Evolutionary conservation across 305 asterid species (phyloP).

Genomic region (Fraxinus angustifolia): DNA sequence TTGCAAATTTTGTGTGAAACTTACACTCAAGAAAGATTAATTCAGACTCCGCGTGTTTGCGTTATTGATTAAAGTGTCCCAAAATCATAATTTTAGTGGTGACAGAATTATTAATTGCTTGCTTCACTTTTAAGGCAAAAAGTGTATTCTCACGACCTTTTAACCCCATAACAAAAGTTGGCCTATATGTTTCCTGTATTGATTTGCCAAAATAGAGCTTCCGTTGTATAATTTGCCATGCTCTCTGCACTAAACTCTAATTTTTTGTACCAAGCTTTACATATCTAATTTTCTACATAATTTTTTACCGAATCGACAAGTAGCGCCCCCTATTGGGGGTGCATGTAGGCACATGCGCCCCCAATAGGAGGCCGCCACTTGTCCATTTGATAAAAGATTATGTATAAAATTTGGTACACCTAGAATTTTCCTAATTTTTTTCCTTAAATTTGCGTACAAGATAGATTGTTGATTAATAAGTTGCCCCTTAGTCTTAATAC

Average conservation of each 20-base stretch:
- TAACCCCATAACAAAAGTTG: neutral
- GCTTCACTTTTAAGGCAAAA: neutral
- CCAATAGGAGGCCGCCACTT: too few relatives aligned
- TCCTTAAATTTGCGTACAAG: neutral
- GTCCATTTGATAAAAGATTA: too few relatives aligned
- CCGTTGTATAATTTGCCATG: neutral
- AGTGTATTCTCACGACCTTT: neutral
- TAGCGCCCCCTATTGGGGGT: too few relatives aligned
- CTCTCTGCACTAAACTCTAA: neutral
- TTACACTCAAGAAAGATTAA: neutral
- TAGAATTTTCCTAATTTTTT: neutral
- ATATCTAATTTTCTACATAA: too few relatives aligned
- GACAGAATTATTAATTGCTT: neutral
- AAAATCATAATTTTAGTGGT: constrained; percentile 6
- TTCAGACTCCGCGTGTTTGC: neutral
- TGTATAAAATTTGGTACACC: too few relatives aligned
- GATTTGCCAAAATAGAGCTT: neutral
- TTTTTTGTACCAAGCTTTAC: neutral
- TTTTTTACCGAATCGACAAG: too few relatives aligned
- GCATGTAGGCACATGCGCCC: too few relatives aligned
- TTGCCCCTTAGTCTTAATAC: neutral
- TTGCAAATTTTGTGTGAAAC: neutral
- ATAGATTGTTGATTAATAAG: neutral
- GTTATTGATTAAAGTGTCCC: neutral
- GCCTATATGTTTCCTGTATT: neutral